Evolutionary conservation across 192 early-diverging fungal genomes (phyloP).

Genomic region (Coemansia sp.): DNA sequence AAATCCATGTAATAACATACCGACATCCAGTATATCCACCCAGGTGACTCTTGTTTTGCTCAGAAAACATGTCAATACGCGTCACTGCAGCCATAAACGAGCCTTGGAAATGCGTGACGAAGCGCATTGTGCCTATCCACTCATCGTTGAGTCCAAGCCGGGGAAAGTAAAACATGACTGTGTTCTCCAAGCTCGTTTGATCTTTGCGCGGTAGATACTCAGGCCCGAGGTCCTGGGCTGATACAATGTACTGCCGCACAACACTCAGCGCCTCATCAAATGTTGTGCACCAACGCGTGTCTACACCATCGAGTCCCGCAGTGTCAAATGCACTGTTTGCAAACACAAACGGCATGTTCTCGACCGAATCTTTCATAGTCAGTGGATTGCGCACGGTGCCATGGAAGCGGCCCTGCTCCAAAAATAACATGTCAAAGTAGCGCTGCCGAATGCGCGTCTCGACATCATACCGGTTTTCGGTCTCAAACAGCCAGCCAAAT

Average conservation of each 20-base stretch:
- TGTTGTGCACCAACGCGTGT: constrained; percentile 10
- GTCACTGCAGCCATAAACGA: constrained; percentile 24
- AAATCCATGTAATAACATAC: constrained; percentile 23
- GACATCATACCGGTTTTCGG: constrained; percentile 15
- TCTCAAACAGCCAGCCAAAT: constrained; percentile 24
- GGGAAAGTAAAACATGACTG: constrained; percentile 21
- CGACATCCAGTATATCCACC: constrained; percentile 1
- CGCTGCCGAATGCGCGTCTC: constrained; percentile 19
- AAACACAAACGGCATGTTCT: constrained; percentile 10
- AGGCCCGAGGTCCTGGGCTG: not conserved
- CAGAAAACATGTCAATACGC: constrained; percentile 14
- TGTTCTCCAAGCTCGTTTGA: not conserved
- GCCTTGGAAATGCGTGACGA: constrained; percentile 12
- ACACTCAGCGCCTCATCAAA: constrained; percentile 8
- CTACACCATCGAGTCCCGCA: not conserved
- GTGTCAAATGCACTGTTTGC: not conserved
- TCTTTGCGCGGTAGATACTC: constrained; percentile 5
- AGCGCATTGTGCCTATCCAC: constrained; percentile 11
- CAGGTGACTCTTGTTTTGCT: not conserved
- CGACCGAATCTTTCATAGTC: not conserved
- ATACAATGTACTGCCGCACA: constrained; percentile 4
- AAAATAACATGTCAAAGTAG: constrained; percentile 29
- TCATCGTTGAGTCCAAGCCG: constrained; percentile 6
- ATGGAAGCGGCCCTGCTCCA: constrained; percentile 13
- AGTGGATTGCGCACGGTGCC: not conserved